Evolutionary conservation across 75 land plant species (phyloP).

Genomic region (Selaginella moellendorffii): DNA sequence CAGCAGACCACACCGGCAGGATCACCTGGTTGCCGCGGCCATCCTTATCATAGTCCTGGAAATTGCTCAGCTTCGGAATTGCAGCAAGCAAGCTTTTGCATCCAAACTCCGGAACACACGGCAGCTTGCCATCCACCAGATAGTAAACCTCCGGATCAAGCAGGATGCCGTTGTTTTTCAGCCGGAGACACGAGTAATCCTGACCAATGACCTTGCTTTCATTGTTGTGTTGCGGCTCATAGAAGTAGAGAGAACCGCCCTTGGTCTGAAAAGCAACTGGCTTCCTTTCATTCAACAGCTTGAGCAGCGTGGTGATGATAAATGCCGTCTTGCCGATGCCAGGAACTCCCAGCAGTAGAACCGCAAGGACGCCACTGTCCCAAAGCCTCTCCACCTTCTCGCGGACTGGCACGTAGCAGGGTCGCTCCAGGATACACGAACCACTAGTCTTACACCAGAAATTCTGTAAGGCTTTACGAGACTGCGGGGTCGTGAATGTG

Average conservation of each 20-base stretch:
- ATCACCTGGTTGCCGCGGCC: conserved; percentile 2
- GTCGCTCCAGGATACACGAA: conserved; percentile 1
- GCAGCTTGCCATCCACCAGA: conserved; percentile 2
- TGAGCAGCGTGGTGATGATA: conserved; percentile 1
- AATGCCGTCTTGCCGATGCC: neutral
- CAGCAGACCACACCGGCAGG: conserved; percentile 2
- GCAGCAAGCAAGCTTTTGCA: conserved; percentile 1
- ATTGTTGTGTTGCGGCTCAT: neutral
- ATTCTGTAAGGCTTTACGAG: neutral
- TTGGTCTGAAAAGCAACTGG: conserved; percentile 1
- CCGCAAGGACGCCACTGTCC: conserved; percentile 2
- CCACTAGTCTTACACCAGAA: conserved; percentile 1
- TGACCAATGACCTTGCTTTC: conserved; percentile 1
- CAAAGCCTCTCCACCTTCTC: conserved; percentile 1
- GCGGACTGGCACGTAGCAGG: conserved; percentile 1
- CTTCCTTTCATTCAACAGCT: conserved; percentile 1
- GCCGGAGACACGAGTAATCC: conserved; percentile 2
- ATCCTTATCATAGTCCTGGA: neutral
- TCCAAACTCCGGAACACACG: conserved; percentile 1
- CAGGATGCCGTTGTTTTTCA: neutral
- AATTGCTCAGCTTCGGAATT: neutral
- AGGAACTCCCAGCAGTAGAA: conserved; percentile 1
- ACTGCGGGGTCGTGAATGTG: conserved; percentile 1
- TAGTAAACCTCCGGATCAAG: conserved; percentile 1
- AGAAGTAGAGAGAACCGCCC: conserved; percentile 1